phyloP scores from a whole-genome alignment of 139 green algal species.

The Chlamydomonas eustigma region DNA sequence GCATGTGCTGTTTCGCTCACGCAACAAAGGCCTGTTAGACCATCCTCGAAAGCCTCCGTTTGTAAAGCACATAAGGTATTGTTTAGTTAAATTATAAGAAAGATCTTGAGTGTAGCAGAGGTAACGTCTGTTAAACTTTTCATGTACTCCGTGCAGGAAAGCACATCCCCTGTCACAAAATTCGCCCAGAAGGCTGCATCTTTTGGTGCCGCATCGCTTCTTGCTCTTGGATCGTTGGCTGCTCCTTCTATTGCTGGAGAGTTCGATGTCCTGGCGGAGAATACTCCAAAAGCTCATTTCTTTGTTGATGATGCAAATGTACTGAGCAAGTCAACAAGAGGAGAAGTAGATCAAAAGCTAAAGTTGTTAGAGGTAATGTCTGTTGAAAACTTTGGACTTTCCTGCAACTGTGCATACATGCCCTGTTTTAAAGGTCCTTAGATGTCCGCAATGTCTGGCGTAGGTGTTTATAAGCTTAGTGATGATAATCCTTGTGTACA shows the following conservation, averaged over 20 bases:
- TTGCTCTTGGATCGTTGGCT: background rate
- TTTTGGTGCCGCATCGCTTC: constrained; percentile 9
- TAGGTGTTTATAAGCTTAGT: background rate
- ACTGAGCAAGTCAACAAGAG: constrained; percentile 72
- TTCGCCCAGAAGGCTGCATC: background rate
- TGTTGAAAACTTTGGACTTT: background rate
- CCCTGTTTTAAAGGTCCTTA: too few relatives aligned
- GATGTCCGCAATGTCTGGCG: too few relatives aligned
- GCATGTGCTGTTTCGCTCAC: too few relatives aligned
- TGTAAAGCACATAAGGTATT: too few relatives aligned
- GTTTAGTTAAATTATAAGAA: too few relatives aligned
- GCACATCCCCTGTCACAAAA: too few relatives aligned
- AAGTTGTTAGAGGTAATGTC: constrained; percentile 69
- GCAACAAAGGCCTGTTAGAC: too few relatives aligned
- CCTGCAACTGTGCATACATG: too few relatives aligned
- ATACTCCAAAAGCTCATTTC: constrained; percentile 64
- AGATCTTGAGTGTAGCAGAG: too few relatives aligned
- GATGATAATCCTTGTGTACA: background rate
- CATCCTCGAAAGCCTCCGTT: too few relatives aligned
- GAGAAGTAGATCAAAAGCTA: constrained; percentile 68
- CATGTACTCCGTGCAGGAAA: too few relatives aligned
- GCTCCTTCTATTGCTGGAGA: constrained; percentile 35
- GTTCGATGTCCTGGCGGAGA: constrained; percentile 84
- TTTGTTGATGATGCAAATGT: constrained; percentile 87
- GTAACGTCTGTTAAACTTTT: too few relatives aligned